Evolutionary conservation across 345 rosid species (phyloP).

Genomic region (Salix koriyanagi): DNA sequence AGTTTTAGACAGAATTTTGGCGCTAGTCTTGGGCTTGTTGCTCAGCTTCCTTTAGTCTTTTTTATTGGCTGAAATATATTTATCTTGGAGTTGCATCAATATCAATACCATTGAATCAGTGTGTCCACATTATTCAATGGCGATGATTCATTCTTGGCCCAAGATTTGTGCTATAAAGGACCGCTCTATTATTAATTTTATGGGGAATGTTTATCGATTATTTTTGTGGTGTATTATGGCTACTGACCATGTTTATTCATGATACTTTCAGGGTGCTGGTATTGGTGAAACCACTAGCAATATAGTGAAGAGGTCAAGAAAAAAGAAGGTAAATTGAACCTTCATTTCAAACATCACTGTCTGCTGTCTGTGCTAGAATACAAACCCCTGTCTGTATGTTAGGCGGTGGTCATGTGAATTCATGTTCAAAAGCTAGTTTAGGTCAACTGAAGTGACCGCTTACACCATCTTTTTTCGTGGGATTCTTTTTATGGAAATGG

Average conservation of each 20-base stretch:
- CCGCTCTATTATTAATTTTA: not conserved
- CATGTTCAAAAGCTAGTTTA: not conserved
- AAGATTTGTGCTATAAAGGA: no score
- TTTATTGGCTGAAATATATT: no score
- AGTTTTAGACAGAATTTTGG: no score
- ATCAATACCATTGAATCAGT: no score
- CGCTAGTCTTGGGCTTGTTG: no score
- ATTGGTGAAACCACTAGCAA: conserved; percentile 41
- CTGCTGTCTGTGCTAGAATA: not conserved
- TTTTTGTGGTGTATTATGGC: not conserved
- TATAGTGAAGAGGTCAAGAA: conserved; percentile 43
- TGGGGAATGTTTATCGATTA: not conserved
- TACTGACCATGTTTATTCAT: not conserved
- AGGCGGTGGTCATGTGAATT: not conserved
- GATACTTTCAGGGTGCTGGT: conserved; percentile 36
- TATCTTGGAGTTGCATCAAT: no score
- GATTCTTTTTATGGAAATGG: no score
- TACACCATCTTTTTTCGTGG: no score
- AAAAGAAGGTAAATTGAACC: conserved; percentile 47
- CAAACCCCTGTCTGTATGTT: not conserved
- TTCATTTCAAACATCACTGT: not conserved
- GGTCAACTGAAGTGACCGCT: not conserved
- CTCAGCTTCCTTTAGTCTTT: no score
- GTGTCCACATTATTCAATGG: no score
- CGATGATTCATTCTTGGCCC: no score